Evolutionary conservation across 1,284 basidiomycete species (phyloP).

Genomic region (Cutaneotrichosporon cavernicola): DNA sequence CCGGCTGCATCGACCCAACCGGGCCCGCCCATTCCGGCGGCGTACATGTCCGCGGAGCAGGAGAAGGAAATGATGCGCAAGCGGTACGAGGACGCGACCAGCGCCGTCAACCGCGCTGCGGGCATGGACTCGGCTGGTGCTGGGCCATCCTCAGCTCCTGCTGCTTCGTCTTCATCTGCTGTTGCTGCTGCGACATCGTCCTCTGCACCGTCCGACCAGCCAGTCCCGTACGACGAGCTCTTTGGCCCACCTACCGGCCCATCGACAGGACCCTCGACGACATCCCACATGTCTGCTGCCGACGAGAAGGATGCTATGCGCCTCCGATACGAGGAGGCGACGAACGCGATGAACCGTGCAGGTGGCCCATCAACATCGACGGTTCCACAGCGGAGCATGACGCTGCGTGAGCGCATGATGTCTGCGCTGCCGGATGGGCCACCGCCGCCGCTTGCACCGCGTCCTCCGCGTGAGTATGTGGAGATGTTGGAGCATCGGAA

Average conservation of each 20-base stretch:
- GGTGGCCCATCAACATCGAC: not conserved
- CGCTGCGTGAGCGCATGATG: slow-evolving; percentile 3
- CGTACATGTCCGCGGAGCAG: slow-evolving; percentile 26
- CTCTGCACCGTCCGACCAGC: not conserved
- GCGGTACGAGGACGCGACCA: slow-evolving; percentile 4
- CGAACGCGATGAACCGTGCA: not conserved
- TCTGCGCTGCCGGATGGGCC: slow-evolving; percentile 25
- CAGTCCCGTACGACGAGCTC: too few species aligned
- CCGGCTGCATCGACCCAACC: too few species aligned
- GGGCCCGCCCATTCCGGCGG: not conserved
- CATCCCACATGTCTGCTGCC: slow-evolving; percentile 20
- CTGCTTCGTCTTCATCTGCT: too few species aligned
- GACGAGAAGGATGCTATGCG: slow-evolving; percentile 42
- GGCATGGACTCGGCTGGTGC: too few species aligned
- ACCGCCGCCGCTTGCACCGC: slow-evolving; percentile 45
- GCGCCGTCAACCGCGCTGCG: not conserved
- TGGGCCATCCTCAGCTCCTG: too few species aligned
- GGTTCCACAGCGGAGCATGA: not conserved
- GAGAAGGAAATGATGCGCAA: slow-evolving; percentile 41
- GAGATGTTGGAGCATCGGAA: slow-evolving; percentile 10
- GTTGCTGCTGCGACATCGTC: too few species aligned
- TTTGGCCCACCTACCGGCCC: too few species aligned
- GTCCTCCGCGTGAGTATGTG: slow-evolving; percentile 48
- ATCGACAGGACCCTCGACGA: not conserved
- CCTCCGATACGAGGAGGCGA: slow-evolving; percentile 6